Evolutionary conservation across 495 filamentous ascomycete genomes (phyloP).

Genomic region (Penicillium nucicola): DNA sequence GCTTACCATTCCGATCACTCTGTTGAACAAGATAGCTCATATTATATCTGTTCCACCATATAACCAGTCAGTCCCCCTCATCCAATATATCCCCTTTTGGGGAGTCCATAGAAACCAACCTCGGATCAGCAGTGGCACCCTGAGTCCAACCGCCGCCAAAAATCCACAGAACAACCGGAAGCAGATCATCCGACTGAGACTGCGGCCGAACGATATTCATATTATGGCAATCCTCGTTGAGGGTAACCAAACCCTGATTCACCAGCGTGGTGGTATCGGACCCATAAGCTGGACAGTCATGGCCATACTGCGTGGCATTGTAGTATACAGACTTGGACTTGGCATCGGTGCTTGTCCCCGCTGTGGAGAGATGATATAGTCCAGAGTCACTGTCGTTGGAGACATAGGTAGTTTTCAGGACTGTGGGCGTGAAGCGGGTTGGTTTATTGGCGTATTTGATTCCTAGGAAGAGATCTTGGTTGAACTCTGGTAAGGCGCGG

Average conservation of each 20-base stretch:
- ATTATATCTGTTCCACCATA: conserved; percentile 23
- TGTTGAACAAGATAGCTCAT: conserved; percentile 37
- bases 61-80: neutral
- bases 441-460: conserved; percentile 36
- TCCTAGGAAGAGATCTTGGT: conserved; percentile 33
- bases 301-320: conserved; percentile 35
- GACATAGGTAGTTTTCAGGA: conserved; percentile 22
- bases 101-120: too few relatives aligned
- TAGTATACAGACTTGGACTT: conserved; percentile 13
- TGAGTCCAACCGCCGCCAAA: conserved; percentile 57
- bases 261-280: conserved; percentile 27
- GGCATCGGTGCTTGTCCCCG: neutral
- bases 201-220: conserved; percentile 60
- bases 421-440: conserved; percentile 26
- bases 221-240: conserved; percentile 61
- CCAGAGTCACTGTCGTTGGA: conserved; percentile 23
- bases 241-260: conserved; percentile 17
- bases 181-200: conserved; percentile 40
- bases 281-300: conserved; percentile 37
- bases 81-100: too few relatives aligned
- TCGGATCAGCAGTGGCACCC: conserved; percentile 34
- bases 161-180: conserved; percentile 67
- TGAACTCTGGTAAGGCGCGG: conserved; percentile 26
- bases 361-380: conserved; percentile 1
- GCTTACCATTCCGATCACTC: conserved; percentile 44